Conservation (phyloP, 108 stramenopile species). For the Pseudonitzschia multiseries region DNA sequence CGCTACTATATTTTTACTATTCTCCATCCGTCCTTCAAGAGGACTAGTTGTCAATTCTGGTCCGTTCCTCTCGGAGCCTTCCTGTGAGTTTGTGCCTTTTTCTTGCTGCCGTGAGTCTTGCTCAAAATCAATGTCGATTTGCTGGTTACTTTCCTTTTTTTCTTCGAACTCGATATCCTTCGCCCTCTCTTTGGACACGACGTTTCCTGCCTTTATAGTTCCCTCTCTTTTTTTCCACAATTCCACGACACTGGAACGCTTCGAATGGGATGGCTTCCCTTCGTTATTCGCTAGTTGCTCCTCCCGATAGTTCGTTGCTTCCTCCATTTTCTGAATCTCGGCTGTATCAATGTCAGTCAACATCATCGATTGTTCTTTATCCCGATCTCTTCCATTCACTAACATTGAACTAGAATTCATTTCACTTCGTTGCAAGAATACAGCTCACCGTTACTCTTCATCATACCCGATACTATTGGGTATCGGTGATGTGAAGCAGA, state of each 20-base stretch:
- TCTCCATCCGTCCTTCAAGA: not conserved
- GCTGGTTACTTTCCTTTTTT: conserved; percentile 11
- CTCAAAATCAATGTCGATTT: not conserved
- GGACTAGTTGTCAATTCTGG: not conserved
- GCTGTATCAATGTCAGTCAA: not conserved
- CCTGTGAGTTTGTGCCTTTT: not conserved
- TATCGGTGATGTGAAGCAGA: not conserved
- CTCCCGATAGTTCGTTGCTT: not conserved
- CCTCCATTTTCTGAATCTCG: conserved; percentile 6
- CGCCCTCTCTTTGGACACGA: not conserved
- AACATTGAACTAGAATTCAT: not conserved
- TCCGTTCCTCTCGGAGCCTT: conserved; percentile 7
- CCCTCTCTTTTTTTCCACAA: conserved; percentile 41
- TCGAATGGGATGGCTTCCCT: conserved; percentile 10
- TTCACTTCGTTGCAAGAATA: not conserved
- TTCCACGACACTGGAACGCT: conserved; percentile 32
- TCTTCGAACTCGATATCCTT: conserved; percentile 4
- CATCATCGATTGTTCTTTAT: not conserved
- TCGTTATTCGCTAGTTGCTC: not conserved
- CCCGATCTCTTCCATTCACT: not conserved
- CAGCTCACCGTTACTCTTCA: not conserved
- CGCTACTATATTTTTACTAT: not conserved
- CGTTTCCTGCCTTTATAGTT: conserved; percentile 2
- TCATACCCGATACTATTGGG: not conserved
- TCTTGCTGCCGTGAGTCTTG: conserved; percentile 11